These are phyloP conservation scores for Saururus chinensis DNA, from an alignment of 164 flowering plant species.

Conservation along the genomic window DNA sequence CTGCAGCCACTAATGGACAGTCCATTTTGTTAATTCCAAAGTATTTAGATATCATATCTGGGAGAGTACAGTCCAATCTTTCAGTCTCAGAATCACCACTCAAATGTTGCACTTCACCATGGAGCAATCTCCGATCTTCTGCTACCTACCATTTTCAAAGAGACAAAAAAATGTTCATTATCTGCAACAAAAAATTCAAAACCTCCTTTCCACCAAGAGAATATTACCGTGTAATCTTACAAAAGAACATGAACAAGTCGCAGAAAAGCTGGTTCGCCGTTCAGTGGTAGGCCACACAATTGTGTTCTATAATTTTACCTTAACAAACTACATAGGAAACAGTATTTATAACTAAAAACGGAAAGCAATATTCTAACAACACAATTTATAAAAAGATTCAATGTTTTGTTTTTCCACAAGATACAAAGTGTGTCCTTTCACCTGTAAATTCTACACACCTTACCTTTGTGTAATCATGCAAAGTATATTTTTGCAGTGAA, in stretches of 20 bases:
- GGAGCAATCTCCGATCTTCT: conserved; percentile 73
- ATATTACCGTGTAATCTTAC: no score
- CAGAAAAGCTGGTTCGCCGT: background rate
- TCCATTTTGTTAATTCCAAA: no score
- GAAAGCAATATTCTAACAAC: background rate
- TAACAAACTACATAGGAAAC: no score
- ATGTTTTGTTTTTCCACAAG: no score
- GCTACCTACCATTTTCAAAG: conserved; percentile 37
- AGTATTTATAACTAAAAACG: background rate
- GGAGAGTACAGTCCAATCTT: conserved; percentile 70
- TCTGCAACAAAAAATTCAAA: no score
- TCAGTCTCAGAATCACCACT: conserved; percentile 82
- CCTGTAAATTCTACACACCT: background rate
- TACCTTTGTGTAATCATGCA: no score
- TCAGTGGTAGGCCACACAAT: background rate
- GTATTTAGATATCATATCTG: conserved; percentile 20
- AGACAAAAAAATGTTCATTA: conserved; percentile 4
- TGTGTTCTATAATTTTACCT: no score
- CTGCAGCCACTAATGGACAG: background rate
- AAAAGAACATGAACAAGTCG: background rate
- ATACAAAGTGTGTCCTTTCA: background rate
- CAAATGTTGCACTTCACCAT: conserved; percentile 75
- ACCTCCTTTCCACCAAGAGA: no score
- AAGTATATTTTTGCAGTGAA: background rate
- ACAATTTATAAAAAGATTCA: no score